Evolutionary conservation across 495 filamentous ascomycete genomes (phyloP).

Genomic region (Tuber indicum): DNA sequence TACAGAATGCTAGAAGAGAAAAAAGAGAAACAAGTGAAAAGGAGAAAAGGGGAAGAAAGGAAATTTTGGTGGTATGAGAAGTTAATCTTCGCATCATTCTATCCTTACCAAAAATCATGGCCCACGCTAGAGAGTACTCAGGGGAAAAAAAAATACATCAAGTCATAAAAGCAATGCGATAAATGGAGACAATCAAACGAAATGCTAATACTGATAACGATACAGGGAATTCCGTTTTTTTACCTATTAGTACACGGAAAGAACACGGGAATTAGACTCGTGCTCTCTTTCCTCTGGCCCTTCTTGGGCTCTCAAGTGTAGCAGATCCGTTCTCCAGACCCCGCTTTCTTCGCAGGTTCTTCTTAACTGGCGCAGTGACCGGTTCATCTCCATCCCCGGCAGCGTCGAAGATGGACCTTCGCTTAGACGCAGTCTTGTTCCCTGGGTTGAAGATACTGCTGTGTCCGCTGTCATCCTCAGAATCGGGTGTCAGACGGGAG

Average conservation of each 20-base stretch:
- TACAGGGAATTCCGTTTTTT: not conserved
- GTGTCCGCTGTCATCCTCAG: constrained; percentile 21
- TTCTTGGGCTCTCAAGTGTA: not conserved
- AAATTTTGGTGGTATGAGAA: not conserved
- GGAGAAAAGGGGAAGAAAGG: not conserved
- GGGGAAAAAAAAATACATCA: not conserved
- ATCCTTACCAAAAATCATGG: not conserved
- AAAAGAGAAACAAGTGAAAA: not conserved
- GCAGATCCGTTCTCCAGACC: not conserved
- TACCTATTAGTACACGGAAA: not conserved
- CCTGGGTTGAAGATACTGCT: not conserved
- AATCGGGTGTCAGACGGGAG: constrained; percentile 31
- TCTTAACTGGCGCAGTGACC: not conserved
- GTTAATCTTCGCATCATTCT: not conserved
- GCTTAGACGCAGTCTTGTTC: not conserved
- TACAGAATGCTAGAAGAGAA: not conserved
- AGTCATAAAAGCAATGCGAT: not conserved
- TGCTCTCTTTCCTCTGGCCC: not conserved
- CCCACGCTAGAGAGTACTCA: not conserved
- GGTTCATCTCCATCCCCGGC: not conserved
- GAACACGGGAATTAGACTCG: not conserved
- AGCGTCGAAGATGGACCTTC: constrained; percentile 2
- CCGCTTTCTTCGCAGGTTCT: not conserved
- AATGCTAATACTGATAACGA: not conserved
- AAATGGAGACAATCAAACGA: not conserved